Conservation (phyloP, 371 early-diverging fungal genomes). For the Dentiscutata heterogama region DNA sequence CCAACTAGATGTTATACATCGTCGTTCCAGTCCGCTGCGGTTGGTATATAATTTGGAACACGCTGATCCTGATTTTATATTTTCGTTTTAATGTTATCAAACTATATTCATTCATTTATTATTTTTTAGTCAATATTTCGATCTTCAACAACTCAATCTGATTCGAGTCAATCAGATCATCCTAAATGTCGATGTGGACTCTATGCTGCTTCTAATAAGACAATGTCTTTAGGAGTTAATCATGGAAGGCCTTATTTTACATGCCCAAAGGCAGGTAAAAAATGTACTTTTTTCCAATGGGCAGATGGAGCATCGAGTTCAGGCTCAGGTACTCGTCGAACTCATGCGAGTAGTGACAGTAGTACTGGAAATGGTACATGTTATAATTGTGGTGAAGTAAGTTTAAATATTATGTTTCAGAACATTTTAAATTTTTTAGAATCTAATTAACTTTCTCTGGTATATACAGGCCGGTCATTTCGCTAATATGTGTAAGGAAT, state of each 20-base stretch:
- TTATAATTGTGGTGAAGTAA: slow-evolving; percentile 10
- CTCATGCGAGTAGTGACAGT: not conserved
- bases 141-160: not conserved
- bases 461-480: not conserved
- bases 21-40: not conserved
- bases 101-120: not conserved
- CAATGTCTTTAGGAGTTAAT: not conserved
- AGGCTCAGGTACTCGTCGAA: not conserved
- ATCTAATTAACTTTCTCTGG: not conserved
- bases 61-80: not conserved
- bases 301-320: not conserved
- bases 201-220: not conserved
- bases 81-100: not conserved
- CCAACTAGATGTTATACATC: not conserved
- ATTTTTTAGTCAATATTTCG: not conserved
- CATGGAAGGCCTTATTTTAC: not conserved
- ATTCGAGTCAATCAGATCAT: not conserved
- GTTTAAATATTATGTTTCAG: not conserved
- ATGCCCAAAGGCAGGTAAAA: not conserved
- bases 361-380: not conserved
- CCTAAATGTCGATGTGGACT: not conserved
- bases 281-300: not conserved
- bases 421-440: not conserved
- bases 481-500: not conserved
- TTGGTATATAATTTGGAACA: not conserved